These are phyloP conservation scores for Basipetospora chlamydospora DNA, from an alignment of 2,329 filamentous ascomycete genomes.

Conservation along the genomic window DNA sequence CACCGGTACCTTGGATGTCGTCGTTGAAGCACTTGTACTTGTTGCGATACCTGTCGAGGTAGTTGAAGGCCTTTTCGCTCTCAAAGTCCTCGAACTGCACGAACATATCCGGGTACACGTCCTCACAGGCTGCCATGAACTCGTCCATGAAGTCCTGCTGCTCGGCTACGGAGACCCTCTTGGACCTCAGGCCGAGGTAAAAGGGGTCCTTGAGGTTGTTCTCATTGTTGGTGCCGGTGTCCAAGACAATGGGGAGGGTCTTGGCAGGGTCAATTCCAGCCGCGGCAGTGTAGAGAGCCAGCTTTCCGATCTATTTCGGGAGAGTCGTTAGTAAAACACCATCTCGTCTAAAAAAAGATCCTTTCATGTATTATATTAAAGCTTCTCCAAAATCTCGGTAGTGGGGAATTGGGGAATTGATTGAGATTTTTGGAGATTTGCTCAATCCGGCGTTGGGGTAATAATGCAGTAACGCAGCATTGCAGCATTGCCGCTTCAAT, in stretches of 20 bases:
- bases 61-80: conserved; percentile 79
- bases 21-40: conserved; percentile 96
- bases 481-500: too few relatives aligned
- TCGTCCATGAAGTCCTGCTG: conserved; percentile 92
- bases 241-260: conserved; percentile 59
- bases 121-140: conserved; percentile 82
- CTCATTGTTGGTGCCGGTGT: conserved; percentile 54
- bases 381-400: too few relatives aligned
- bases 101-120: conserved; percentile 51
- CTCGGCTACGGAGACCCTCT: conserved; percentile 62
- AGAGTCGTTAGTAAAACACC: conserved; percentile 14
- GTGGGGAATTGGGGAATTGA: too few relatives aligned
- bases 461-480: too few relatives aligned
- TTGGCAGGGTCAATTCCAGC: conserved; percentile 84
- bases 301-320: conserved; percentile 59
- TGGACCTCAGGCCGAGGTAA: conserved; percentile 79
- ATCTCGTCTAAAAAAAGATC: too few relatives aligned
- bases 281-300: conserved; percentile 87
- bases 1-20: conserved; percentile 93
- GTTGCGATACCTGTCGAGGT: conserved; percentile 77
- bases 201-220: conserved; percentile 53
- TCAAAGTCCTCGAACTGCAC: conserved; percentile 98
- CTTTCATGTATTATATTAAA: too few relatives aligned
- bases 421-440: too few relatives aligned
- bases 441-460: too few relatives aligned